Evolutionary conservation across 371 early-diverging fungal species (phyloP), one percentile per base, ranked within the genome.

Genomic region (Zychaea mexicana): DNA sequence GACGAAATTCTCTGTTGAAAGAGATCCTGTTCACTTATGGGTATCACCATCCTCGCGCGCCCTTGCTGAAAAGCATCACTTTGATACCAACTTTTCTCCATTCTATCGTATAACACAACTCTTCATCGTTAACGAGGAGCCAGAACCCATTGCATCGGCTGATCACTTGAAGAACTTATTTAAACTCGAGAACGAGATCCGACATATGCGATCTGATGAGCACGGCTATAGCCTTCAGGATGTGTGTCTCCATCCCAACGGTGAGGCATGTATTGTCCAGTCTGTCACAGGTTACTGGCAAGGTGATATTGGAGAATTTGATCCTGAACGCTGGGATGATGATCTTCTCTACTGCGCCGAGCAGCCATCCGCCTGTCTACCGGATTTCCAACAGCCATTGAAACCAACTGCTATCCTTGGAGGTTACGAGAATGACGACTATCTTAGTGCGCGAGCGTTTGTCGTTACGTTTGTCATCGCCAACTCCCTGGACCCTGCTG

Each of bases 251-350:
- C 84, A 85, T 57, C 92, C 92, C 2, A 84, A 76, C 22, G 88
- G 85, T 1, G 85, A 86, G 33, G 85, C 74, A 2, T 92, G 92
- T 63, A 83, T 88, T 30, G 76, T 89, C 17, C 90, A 91, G 62
- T 90, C 90, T 2, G 82, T 90, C 7, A 87, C 92, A 9, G 91
- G 90, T 0, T 92, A 90, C 66, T 92, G 89, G 88, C 78, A 85
- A 61, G 77, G 83, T n/a, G 85, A 88, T 55, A 65, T 83, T 7
- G 55, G 52, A 24, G 64, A 68, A 8, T 88, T 91, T 57, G 76
- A 83, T 36, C 71, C 74, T 0, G 71, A 68, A 13, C 68, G 58
- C 2, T 88, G 87, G 88, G 27, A 78, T 55, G 55, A 54, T 8
- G 67, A 77, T 9, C 76, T 91, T 13, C 65, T 74, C 9, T 62